Base-by-base conservation (phyloP, 2,329 filamentous ascomycete genomes). In the Colletotrichum liaoningense region DNA sequence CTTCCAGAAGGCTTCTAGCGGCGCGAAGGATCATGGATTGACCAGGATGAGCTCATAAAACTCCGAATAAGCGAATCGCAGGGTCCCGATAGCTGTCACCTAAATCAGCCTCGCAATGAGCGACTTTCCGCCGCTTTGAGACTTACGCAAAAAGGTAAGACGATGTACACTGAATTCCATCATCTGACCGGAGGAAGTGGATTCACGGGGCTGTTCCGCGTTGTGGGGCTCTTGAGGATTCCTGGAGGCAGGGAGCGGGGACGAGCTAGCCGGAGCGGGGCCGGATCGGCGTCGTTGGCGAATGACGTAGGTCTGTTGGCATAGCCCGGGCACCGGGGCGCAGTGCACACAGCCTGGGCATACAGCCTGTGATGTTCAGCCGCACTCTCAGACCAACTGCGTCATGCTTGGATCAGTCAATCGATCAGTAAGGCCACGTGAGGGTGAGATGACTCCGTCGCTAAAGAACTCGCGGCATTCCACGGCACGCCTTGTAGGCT, bases 1-100 rank as follows among this genome's bases (percentile, higher is more conserved):
- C 69, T 69, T 72, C 64, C 52, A 19, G 58, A 72, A 54, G 22
- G 22, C 49, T 72, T 72, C 69, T 63, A 69, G 69, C 64, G 42
- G 65, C 38, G 1, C 28, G 54, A 42, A 69, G 57, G 65, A 69
- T 69, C 58, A 30, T 22, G 26, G 14, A 8, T 1, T 2, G 16
- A 14, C 26, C 4, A 22, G 38, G 4, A 55, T 63, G 52, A 58
- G 26, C 22, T n/a, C 58, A 35, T 9, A 12, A 42, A n/a, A 22
- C n/a, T 7, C 19, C 57, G 46, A 56, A 46, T 30, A n/a, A 22
- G 42, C 46, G 7, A 54, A 54, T 54, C 12, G 19, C 19, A n/a
- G 16, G n/a, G 11, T 33, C 5, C 5, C 4, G 1, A 59, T 22
- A n/a, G 12, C 33, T 46, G 24, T 65, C 7, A n/a, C 46, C 49